Evolutionary conservation across 345 rosid species (phyloP).

Genomic region (Eucalyptus curtisii): DNA sequence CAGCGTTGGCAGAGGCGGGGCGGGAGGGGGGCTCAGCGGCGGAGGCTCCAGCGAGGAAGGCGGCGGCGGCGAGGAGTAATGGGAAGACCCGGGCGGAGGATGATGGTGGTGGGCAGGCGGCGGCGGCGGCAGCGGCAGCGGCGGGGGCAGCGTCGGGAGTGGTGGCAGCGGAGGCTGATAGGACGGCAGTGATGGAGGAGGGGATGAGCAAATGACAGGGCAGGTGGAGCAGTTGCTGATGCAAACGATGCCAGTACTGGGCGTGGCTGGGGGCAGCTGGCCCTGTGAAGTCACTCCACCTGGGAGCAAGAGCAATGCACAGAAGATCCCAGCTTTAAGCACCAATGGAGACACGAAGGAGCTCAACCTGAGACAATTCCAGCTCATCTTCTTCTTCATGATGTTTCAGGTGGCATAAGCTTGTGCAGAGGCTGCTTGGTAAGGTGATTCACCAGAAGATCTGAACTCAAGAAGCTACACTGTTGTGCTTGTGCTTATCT

Average conservation of each 20-base stretch:
- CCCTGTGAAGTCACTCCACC: background rate
- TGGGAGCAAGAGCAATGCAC: background rate
- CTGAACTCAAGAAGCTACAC: background rate
- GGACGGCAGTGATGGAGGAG: background rate
- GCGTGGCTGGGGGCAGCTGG: background rate
- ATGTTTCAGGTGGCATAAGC: background rate
- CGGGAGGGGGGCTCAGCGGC: background rate
- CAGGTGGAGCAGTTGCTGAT: constrained; percentile 26
- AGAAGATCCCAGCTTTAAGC: background rate
- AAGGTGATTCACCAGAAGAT: background rate
- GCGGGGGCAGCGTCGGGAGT: constrained; percentile 4
- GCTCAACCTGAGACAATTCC: background rate
- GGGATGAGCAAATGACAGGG: constrained; percentile 23
- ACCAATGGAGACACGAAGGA: background rate
- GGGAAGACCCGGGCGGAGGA: constrained; percentile 2
- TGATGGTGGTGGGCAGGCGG: constrained; percentile 5
- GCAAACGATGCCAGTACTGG: constrained; percentile 3
- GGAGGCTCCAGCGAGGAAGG: background rate
- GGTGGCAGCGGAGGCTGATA: background rate
- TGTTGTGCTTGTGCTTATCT: background rate
- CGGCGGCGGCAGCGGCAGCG: background rate
- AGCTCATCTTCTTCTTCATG: background rate
- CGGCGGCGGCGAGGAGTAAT: constrained; percentile 11
- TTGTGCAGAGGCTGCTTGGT: background rate
- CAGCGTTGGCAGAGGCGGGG: background rate